Percentiles rank a stretch among this genome's conserved stretches.
These are phyloP conservation scores for Saprolegnia parasitica DNA, from an alignment of 352 stramenopile genomes.

Conservation along the genomic window DNA sequence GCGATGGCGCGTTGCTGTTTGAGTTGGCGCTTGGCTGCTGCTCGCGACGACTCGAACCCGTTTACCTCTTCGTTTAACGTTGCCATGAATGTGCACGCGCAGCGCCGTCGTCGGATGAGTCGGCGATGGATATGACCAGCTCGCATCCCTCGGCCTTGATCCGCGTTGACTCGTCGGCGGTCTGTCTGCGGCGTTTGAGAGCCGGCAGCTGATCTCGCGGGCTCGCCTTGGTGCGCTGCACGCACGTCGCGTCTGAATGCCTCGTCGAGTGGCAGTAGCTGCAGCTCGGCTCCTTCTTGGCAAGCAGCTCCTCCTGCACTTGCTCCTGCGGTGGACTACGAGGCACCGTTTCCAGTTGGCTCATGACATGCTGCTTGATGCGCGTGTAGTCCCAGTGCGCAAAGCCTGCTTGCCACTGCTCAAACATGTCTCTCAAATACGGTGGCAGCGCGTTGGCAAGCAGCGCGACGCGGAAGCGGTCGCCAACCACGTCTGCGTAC, in stretches of 20 bases:
- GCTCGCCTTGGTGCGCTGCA: background rate
- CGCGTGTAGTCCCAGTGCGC: background rate
- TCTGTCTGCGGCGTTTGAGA: background rate
- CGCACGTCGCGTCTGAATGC: background rate
- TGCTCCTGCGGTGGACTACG: too few species aligned
- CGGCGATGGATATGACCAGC: too few species aligned
- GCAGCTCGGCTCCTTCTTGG: background rate
- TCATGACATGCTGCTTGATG: background rate
- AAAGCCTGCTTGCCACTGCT: conserved; percentile 1
- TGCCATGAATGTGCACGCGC: too few species aligned
- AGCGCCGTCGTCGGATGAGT: too few species aligned
- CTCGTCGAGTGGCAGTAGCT: conserved; percentile 3
- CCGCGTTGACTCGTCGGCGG: too few species aligned
- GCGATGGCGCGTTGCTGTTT: too few species aligned
- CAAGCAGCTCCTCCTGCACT: too few species aligned
- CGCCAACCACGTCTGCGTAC: background rate
- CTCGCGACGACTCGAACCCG: too few species aligned
- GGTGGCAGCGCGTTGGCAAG: background rate
- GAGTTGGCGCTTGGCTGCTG: too few species aligned
- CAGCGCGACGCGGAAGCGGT: conserved; percentile 1
- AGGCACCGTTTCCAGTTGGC: background rate
- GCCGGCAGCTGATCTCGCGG: background rate
- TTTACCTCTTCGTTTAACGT: too few species aligned
- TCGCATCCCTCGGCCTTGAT: too few species aligned
- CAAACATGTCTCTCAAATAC: background rate